Evolutionary conservation across 768 basidiomycete genomes (phyloP).

Genomic region (Rhodotorula babjevae): DNA sequence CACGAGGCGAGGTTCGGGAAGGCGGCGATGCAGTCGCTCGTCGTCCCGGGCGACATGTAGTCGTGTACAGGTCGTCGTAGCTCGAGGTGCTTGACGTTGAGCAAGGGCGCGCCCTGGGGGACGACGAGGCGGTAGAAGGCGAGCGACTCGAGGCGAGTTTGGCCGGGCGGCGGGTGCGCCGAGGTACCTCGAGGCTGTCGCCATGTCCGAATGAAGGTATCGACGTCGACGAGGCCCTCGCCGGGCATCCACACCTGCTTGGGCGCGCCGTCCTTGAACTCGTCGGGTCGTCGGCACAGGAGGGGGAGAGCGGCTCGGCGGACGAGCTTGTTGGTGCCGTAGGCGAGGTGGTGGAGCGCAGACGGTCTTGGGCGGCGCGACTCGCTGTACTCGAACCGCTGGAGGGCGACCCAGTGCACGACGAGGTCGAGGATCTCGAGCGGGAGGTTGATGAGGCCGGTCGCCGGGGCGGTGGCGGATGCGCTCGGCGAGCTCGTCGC

Average conservation of each 20-base stretch:
- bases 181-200: not conserved
- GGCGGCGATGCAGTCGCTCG: not conserved
- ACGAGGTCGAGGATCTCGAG: not conserved
- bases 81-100: not conserved
- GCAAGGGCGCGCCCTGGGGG: too few relatives aligned
- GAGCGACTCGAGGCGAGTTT: not conserved
- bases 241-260: not conserved
- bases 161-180: too few relatives aligned
- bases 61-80: not conserved
- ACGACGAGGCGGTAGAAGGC: too few relatives aligned
- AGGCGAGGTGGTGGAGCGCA: conserved; percentile 3
- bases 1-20: not conserved
- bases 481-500: too few relatives aligned
- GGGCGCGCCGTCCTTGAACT: not conserved
- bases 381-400: not conserved
- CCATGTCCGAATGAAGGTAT: not conserved
- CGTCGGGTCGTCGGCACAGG: not conserved
- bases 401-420: not conserved
- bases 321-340: not conserved
- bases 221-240: not conserved
- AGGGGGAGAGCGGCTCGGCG: not conserved
- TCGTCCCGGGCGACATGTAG: too few relatives aligned
- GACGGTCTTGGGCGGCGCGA: conserved; percentile 1
- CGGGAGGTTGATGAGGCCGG: conserved; percentile 2
- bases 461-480: not conserved